phyloP scores from a whole-genome alignment of 805 yeast species.

The Candida pseudoglaebosa region DNA sequence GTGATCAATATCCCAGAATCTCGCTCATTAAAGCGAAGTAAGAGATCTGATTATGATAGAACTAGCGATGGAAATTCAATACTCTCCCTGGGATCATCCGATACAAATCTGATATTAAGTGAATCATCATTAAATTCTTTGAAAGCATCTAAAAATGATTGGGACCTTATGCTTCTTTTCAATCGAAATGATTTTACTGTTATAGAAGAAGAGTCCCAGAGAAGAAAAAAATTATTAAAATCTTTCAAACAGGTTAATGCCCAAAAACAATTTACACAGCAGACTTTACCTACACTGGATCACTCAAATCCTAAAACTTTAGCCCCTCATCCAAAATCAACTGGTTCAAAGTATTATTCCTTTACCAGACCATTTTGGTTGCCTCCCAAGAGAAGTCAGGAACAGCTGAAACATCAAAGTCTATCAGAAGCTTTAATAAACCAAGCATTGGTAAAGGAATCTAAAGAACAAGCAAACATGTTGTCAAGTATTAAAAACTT shows the following conservation, averaged over 20 bases:
- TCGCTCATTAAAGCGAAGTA: slow-evolving; percentile 43
- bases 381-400: slow-evolving; percentile 60
- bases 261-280: background rate
- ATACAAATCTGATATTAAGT: slow-evolving; percentile 9
- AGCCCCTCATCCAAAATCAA: slow-evolving; percentile 3
- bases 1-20: slow-evolving; percentile 66
- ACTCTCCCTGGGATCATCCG: slow-evolving; percentile 29
- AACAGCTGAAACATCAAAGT: slow-evolving; percentile 49
- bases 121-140: slow-evolving; percentile 6
- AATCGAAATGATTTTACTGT: slow-evolving; percentile 22
- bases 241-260: slow-evolving; percentile 15
- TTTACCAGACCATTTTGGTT: slow-evolving; percentile 60
- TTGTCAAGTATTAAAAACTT: slow-evolving; percentile 23
- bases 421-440: slow-evolving; percentile 47
- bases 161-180: slow-evolving; percentile 25
- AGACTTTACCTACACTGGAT: background rate
- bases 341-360: slow-evolving; percentile 22
- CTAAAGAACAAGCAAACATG: slow-evolving; percentile 20
- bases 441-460: slow-evolving; percentile 39
- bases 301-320: slow-evolving; percentile 3
- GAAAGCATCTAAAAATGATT: slow-evolving; percentile 31
- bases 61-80: slow-evolving; percentile 38
- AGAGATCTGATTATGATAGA: slow-evolving; percentile 10
- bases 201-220: slow-evolving; percentile 22
- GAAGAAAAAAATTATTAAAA: slow-evolving; percentile 16